Percentiles rank a stretch among this genome's conserved stretches.
These are phyloP conservation scores for Amanita subjunquillea DNA, from an alignment of 768 basidiomycete genomes.

Conservation along the genomic window DNA sequence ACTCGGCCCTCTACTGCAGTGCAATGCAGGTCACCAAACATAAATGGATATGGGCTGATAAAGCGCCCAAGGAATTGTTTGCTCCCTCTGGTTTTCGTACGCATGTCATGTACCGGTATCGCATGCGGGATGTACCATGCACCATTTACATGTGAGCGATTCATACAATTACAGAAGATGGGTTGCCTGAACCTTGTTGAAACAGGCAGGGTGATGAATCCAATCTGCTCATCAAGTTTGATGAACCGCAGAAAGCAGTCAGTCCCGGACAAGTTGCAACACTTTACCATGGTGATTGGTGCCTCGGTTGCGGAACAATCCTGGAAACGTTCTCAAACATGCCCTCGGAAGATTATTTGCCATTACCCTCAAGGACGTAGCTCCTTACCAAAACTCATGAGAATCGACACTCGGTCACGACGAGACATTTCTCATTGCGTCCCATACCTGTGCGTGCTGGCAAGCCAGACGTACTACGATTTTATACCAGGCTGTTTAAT, in stretches of 20 bases:
- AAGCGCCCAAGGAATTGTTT: slow-evolving; percentile 37
- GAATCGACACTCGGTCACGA: too few species aligned
- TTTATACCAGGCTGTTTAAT: too few species aligned
- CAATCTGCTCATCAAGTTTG: slow-evolving; percentile 30
- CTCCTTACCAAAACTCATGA: neutral
- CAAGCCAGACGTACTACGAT: too few species aligned
- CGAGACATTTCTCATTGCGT: too few species aligned
- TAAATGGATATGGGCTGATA: slow-evolving; percentile 69
- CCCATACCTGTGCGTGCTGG: too few species aligned
- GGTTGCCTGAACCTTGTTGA: slow-evolving; percentile 4
- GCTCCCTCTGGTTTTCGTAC: slow-evolving; percentile 34
- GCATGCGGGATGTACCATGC: slow-evolving; percentile 47
- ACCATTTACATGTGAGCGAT: slow-evolving; percentile 35
- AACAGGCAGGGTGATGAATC: slow-evolving; percentile 7
- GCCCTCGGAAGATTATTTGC: neutral
- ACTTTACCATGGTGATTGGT: slow-evolving; percentile 66
- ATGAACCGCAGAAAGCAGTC: slow-evolving; percentile 54
- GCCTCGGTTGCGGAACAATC: slow-evolving; percentile 78
- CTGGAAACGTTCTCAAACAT: slow-evolving; percentile 7
- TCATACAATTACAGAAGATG: neutral
- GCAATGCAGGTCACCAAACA: slow-evolving; percentile 38
- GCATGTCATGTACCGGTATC: slow-evolving; percentile 58
- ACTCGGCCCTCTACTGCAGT: slow-evolving; percentile 42
- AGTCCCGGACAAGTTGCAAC: slow-evolving; percentile 75
- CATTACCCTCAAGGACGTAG: too few species aligned